Percentiles rank a stretch among this genome's conserved stretches.
Conservation (phyloP, 805 yeast species). For the Kodamaea sagamina region DNA sequence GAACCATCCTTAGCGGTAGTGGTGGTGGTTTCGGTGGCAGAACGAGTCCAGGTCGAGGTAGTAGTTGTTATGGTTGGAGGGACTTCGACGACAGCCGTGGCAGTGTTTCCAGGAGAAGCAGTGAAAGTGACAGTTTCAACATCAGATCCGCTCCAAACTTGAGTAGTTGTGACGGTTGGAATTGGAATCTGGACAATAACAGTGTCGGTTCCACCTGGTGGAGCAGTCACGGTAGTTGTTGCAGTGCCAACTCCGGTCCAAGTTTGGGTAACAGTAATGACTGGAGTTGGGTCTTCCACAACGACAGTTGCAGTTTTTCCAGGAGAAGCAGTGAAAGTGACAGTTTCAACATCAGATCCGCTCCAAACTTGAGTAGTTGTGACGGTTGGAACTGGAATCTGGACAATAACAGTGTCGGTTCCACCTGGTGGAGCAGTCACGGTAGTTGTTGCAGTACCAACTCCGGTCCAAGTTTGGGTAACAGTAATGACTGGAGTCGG, state of each 20-base stretch:
- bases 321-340: not conserved
- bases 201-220: slow-evolving; percentile 15
- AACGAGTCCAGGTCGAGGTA: slow-evolving; percentile 2
- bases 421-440: slow-evolving; percentile 4
- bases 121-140: no score
- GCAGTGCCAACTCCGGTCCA: slow-evolving; percentile 13
- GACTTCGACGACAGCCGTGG: no score
- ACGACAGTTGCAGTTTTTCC: slow-evolving; percentile 14
- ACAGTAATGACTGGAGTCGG: slow-evolving; percentile 14
- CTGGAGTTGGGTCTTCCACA: slow-evolving; percentile 20
- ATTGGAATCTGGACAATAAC: no score
- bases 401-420: slow-evolving; percentile 16
- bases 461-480: slow-evolving; percentile 10
- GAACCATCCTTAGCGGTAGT: slow-evolving; percentile 13
- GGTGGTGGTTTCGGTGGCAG: slow-evolving; percentile 8
- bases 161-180: no score
- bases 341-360: not conserved
- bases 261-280: slow-evolving; percentile 14
- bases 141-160: no score
- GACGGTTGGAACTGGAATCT: slow-evolving; percentile 16
- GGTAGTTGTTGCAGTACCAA: slow-evolving; percentile 7
- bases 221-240: slow-evolving; percentile 9
- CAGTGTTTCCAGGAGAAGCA: no score
- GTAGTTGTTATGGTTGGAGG: slow-evolving; percentile 11
- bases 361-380: slow-evolving; percentile 8